These are phyloP conservation scores for Taphrina betulina DNA, from an alignment of 1,139 yeast species.

Conservation along the genomic window DNA sequence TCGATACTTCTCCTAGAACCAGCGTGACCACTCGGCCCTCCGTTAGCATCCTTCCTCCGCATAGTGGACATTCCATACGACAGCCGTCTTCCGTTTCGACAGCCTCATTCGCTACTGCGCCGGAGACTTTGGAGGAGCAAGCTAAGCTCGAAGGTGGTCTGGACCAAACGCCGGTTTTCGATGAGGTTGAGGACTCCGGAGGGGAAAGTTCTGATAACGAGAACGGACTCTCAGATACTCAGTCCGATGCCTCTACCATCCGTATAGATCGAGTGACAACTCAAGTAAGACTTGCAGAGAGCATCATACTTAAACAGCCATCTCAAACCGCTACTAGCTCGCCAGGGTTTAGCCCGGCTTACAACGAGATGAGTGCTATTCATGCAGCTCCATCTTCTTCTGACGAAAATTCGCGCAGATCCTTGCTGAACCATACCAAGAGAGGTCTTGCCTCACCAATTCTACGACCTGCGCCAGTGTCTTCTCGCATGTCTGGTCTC, in stretches of 20 bases:
- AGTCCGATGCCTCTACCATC: neutral
- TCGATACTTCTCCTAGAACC: too few relatives aligned
- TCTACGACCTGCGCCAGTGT: too few relatives aligned
- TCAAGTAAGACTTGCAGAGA: too few relatives aligned
- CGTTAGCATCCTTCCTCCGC: neutral
- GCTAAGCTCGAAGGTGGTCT: neutral
- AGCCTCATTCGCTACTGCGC: conserved; percentile 24
- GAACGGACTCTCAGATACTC: neutral
- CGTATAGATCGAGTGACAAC: neutral
- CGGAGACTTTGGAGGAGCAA: conserved; percentile 18
- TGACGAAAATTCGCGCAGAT: conserved; percentile 9
- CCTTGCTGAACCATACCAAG: conserved; percentile 1
- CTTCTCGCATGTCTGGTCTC: neutral
- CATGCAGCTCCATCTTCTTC: too few relatives aligned
- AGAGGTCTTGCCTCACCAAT: too few relatives aligned
- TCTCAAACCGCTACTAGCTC: too few relatives aligned
- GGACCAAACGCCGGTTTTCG: neutral
- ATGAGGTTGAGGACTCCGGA: too few relatives aligned
- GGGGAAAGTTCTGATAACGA: neutral
- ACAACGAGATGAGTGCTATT: too few relatives aligned
- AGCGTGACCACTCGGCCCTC: neutral
- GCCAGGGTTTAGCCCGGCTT: too few relatives aligned
- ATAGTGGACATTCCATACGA: conserved; percentile 5
- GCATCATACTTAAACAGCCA: too few relatives aligned
- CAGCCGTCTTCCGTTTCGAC: conserved; percentile 18